Percentiles rank a stretch among this genome's conserved stretches.
Evolutionary conservation across 352 stramenopile species (phyloP).

Genomic region (Plasmopara halstedii): DNA sequence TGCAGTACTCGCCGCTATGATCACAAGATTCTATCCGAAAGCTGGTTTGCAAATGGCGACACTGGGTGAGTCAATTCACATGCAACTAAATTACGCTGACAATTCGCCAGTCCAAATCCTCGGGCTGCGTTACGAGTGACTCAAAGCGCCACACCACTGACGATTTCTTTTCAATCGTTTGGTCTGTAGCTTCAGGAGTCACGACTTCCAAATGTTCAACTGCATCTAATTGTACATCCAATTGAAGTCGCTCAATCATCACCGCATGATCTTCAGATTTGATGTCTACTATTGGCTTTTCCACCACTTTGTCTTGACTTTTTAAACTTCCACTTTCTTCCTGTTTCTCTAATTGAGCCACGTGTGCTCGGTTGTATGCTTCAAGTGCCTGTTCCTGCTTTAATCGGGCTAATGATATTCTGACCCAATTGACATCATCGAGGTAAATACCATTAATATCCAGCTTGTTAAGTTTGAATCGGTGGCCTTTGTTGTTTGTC

Average conservation of each 20-base stretch:
- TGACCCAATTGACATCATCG: slow-evolving; percentile 35
- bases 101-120: slow-evolving; percentile 50
- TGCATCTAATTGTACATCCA: slow-evolving; percentile 30
- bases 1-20: no score
- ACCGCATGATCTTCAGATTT: slow-evolving; percentile 6
- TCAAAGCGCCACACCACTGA: slow-evolving; percentile 33
- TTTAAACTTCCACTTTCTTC: not conserved
- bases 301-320: slow-evolving; percentile 4
- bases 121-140: slow-evolving; percentile 38
- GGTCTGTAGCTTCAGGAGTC: slow-evolving; percentile 14
- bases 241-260: slow-evolving; percentile 21
- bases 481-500: slow-evolving; percentile 37
- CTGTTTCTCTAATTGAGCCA: slow-evolving; percentile 26
- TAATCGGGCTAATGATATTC: slow-evolving; percentile 34
- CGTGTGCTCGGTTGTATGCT: slow-evolving; percentile 26
- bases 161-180: slow-evolving; percentile 27
- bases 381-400: slow-evolving; percentile 35
- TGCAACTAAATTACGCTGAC: slow-evolving; percentile 27
- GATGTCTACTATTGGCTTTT: slow-evolving; percentile 3
- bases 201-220: slow-evolving; percentile 30
- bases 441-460: slow-evolving; percentile 48
- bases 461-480: slow-evolving; percentile 37
- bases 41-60: no score
- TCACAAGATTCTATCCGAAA: no score
- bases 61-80: no score